These are phyloP conservation scores for Domatiomyces globalis DNA, from an alignment of 2,329 filamentous ascomycete genomes.

Conservation along the genomic window DNA sequence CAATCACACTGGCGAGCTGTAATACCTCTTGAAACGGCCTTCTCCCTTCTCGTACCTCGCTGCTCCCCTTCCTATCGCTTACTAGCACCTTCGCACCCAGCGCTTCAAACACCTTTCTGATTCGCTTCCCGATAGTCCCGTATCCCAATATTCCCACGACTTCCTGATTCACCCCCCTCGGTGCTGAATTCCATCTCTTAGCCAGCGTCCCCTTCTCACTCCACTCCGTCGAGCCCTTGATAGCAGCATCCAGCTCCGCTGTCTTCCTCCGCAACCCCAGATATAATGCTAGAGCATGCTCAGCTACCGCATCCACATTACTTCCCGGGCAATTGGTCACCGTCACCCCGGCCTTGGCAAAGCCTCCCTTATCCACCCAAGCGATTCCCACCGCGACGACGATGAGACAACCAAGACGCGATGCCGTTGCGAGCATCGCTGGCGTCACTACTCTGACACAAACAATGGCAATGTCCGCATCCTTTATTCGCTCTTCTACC, in stretches of 20 bases:
- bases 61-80: constrained; percentile 32
- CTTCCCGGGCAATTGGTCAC: constrained; percentile 35
- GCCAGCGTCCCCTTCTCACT: constrained; percentile 26
- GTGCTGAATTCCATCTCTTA: constrained; percentile 23
- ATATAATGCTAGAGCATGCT: constrained; percentile 39
- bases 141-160: constrained; percentile 38
- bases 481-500: constrained; percentile 29
- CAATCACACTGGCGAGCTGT: constrained; percentile 21
- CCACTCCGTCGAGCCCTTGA: constrained; percentile 29
- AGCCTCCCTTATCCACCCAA: constrained; percentile 33
- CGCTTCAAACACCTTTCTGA: constrained; percentile 31
- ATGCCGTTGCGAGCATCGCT: constrained; percentile 27
- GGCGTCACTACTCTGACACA: constrained; percentile 30
- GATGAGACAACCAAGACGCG: constrained; percentile 32
- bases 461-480: constrained; percentile 35
- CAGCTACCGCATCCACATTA: constrained; percentile 35
- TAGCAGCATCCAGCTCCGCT: constrained; percentile 23
- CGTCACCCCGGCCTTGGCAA: constrained; percentile 29
- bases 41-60: constrained; percentile 5
- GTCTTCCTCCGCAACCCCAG: constrained; percentile 33
- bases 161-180: constrained; percentile 36
- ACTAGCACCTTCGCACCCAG: constrained; percentile 33
- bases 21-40: constrained; percentile 22
- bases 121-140: constrained; percentile 34
- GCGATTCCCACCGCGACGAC: constrained; percentile 36